Conservation (phyloP, 768 basidiomycete species). For the Daedaleopsis sinensis region DNA sequence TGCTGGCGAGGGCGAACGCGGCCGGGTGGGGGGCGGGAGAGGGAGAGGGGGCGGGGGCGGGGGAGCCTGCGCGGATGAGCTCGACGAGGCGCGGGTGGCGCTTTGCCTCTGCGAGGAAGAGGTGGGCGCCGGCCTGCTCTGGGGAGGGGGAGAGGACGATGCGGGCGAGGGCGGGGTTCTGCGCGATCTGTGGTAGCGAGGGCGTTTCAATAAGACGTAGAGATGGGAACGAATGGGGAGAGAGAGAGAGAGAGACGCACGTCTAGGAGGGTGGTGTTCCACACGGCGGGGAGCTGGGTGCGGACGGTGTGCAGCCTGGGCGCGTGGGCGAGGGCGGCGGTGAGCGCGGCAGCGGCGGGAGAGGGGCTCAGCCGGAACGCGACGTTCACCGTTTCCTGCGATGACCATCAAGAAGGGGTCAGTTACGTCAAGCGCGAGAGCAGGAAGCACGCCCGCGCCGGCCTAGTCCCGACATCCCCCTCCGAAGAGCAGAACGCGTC, state of each 20-base stretch:
- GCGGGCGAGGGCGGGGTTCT: slow-evolving; percentile 51
- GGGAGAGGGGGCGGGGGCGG: slow-evolving; percentile 38
- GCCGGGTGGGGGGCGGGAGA: not conserved
- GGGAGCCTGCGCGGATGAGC: slow-evolving; percentile 53
- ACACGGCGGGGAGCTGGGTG: slow-evolving; percentile 58
- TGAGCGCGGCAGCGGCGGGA: slow-evolving; percentile 30
- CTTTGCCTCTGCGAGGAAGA: slow-evolving; percentile 61
- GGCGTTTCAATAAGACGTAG: not conserved
- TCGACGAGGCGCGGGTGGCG: slow-evolving; percentile 53
- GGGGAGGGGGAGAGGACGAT: slow-evolving; percentile 37
- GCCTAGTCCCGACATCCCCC: not conserved
- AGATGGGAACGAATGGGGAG: not conserved
- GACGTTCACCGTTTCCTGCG: slow-evolving; percentile 54
- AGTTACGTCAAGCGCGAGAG: slow-evolving; percentile 13
- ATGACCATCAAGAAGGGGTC: slow-evolving; percentile 5
- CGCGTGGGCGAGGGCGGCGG: slow-evolving; percentile 41
- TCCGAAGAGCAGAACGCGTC: not conserved
- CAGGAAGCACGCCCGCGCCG: not conserved
- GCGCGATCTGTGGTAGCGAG: slow-evolving; percentile 23
- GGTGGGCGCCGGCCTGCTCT: slow-evolving; percentile 48
- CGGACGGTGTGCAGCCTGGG: slow-evolving; percentile 51
- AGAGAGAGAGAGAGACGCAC: slow-evolving; percentile 35
- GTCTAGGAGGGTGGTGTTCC: slow-evolving; percentile 56
- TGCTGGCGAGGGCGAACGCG: slow-evolving; percentile 6
- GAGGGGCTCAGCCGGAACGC: slow-evolving; percentile 58